Evolutionary conservation across 169 alveolate species (phyloP).

Genomic region (Amoebophrya sp.): DNA sequence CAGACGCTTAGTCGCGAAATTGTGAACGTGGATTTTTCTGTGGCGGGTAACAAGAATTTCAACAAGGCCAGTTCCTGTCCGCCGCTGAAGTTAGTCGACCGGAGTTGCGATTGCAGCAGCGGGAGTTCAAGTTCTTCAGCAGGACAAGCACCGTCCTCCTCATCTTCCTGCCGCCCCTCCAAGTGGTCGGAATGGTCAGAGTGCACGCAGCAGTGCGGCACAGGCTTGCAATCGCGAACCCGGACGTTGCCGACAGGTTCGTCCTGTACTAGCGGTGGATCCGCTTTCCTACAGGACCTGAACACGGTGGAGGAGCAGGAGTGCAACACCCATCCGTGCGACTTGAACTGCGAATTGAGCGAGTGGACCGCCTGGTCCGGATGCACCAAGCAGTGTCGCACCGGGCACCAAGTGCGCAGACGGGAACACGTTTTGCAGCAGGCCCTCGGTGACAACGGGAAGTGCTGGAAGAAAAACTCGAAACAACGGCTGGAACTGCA

Average conservation of each 20-base stretch:
- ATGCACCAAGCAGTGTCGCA: neutral
- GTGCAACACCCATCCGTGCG: neutral
- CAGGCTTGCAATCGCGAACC: neutral
- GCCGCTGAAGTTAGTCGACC: too few species aligned
- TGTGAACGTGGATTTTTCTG: neutral
- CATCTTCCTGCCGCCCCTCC: neutral
- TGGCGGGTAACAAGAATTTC: neutral
- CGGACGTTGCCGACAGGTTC: neutral
- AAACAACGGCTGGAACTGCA: neutral
- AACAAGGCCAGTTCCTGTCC: too few species aligned
- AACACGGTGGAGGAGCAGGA: neutral
- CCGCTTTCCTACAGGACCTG: neutral
- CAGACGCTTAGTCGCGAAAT: neutral
- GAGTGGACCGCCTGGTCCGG: neutral
- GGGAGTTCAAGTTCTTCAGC: too few species aligned
- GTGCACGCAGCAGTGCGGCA: neutral
- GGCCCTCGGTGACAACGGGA: neutral
- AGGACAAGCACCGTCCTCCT: neutral
- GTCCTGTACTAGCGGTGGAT: neutral
- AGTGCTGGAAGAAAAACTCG: neutral
- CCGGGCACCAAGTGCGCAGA: neutral
- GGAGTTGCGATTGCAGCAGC: too few species aligned
- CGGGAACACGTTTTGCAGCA: neutral
- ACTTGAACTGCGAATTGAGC: neutral
- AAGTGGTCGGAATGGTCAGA: neutral